These are phyloP conservation scores for Xylaria sp. DNA, from an alignment of 2,329 filamentous ascomycete genomes.

Conservation along the genomic window DNA sequence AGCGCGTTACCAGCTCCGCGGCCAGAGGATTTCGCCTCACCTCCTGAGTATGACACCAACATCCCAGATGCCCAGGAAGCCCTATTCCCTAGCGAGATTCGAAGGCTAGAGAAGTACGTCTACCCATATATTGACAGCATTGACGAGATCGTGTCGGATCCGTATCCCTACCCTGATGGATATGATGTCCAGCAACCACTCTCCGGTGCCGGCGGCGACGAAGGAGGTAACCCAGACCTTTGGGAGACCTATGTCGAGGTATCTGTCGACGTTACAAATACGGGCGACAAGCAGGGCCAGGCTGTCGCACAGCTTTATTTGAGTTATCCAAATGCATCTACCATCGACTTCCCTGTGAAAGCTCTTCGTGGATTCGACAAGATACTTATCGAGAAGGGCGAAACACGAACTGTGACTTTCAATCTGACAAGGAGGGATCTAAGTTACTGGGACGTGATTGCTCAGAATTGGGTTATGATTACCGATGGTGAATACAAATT, in stretches of 20 bases:
- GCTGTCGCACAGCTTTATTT: constrained; percentile 62
- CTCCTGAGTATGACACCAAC: constrained; percentile 65
- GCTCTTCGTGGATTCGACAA: constrained; percentile 82
- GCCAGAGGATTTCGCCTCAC: constrained; percentile 55
- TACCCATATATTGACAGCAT: constrained; percentile 74
- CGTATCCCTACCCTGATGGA: constrained; percentile 65
- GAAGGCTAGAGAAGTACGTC: constrained; percentile 74
- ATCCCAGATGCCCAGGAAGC: constrained; percentile 67
- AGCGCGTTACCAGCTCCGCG: constrained; percentile 53
- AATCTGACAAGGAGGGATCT: constrained; percentile 74
- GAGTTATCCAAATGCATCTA: constrained; percentile 52
- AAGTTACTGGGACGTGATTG: constrained; percentile 75
- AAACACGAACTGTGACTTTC: constrained; percentile 65
- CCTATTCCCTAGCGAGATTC: constrained; percentile 70
- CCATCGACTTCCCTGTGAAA: constrained; percentile 71
- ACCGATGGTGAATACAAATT: constrained; percentile 57
- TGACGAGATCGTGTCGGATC: constrained; percentile 55
- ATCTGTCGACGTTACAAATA: constrained; percentile 64
- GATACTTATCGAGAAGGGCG: constrained; percentile 65
- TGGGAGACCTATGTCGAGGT: constrained; percentile 67
- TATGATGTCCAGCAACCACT: constrained; percentile 62
- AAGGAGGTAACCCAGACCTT: constrained; percentile 74
- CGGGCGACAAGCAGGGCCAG: constrained; percentile 57
- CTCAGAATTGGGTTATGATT: constrained; percentile 76
- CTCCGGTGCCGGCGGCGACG: constrained; percentile 75